Evolutionary conservation across 1,284 basidiomycete species (phyloP), one percentile per base, ranked within the genome.

Genomic region (Farysia itapuensis): DNA sequence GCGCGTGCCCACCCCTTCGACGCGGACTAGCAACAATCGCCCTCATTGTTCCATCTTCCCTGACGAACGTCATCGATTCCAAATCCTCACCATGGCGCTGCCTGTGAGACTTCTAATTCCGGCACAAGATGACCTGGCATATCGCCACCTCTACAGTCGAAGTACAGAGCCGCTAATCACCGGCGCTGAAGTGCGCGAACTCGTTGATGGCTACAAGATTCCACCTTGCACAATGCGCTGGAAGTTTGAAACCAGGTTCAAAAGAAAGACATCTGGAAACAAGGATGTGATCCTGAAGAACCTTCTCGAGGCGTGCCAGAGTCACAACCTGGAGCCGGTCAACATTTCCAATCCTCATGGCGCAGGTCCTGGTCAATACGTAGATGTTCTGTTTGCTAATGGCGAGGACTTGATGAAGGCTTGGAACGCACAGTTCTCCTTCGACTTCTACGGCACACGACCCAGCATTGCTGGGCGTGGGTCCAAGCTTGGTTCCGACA

Each of bases 401-500:
- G 25, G 20, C 23, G 28, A 35, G 15, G 44, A 59, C 16, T 44
- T 52, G 24, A 16, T 40, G 30, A 52, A 52, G 34, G 44, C 42
- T n/a, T 59, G 40, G 21, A 39, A 48, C 1, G 20, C 24, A 12
- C 40, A 42, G 5, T 24, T 59, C n/a, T 31, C 41, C 3, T 52
- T 59, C 26, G 49, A 52, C 30, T 59, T 44, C 24, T 59, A 52
- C 35, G 56, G 49, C 19, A 49, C 56, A 5, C 29, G 31, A 16
- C 56, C 42, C 12, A 32, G 46, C 19, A 31, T 48, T 19, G 22
- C 33, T 12, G 42, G 50, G 8, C 33, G 49, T 16, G 56, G 31
- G 4, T 44, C 35, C 18, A 20, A 20, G 11, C 11, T 16, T 6
- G 9, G 9, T 11, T 8, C 6, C 9, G 34, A 20, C 13, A 35